phyloP scores from a whole-genome alignment of 1,139 yeast species.

The Yamadazyma membranifaciens region DNA sequence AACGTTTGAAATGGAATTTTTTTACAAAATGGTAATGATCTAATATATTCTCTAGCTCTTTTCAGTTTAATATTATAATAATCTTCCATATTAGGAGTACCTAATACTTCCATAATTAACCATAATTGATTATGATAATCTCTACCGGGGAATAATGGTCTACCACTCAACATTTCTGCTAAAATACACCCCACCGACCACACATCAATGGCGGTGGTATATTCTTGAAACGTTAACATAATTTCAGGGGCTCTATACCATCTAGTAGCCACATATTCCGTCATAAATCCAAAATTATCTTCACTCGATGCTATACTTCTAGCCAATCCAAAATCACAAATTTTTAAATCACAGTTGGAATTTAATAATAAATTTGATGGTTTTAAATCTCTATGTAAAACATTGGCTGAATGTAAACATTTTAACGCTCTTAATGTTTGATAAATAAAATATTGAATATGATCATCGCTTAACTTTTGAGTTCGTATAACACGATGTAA shows the following conservation, averaged over 20 bases:
- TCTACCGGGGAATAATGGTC: conserved; percentile 91
- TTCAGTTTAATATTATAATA: conserved; percentile 75
- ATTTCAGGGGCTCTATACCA: conserved; percentile 99
- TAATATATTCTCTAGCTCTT: conserved; percentile 84
- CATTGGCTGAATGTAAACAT: conserved; percentile 87
- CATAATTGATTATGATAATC: conserved; percentile 90
- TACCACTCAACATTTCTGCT: conserved; percentile 85
- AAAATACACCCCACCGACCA: conserved; percentile 97
- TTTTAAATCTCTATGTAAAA: conserved; percentile 88
- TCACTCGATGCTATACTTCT: conserved; percentile 44
- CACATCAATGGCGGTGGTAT: conserved; percentile 91
- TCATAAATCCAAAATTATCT: conserved; percentile 49
- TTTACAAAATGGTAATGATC: conserved; percentile 61
- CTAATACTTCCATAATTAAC: conserved; percentile 83
- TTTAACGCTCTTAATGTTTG: conserved; percentile 89
- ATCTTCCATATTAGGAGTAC: conserved; percentile 86
- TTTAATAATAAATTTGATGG: conserved; percentile 85
- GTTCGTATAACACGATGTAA: conserved; percentile 86
- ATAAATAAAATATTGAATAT: conserved; percentile 88
- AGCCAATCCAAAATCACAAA: conserved; percentile 95
- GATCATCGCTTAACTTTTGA: conserved; percentile 84
- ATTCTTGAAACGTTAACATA: conserved; percentile 87
- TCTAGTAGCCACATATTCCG: conserved; percentile 96
- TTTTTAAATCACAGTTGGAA: conserved; percentile 89
- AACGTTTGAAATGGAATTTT: conserved; percentile 43